Conservation (phyloP, 2,329 filamentous ascomycete genomes). For the Aspergillus piperis region DNA sequence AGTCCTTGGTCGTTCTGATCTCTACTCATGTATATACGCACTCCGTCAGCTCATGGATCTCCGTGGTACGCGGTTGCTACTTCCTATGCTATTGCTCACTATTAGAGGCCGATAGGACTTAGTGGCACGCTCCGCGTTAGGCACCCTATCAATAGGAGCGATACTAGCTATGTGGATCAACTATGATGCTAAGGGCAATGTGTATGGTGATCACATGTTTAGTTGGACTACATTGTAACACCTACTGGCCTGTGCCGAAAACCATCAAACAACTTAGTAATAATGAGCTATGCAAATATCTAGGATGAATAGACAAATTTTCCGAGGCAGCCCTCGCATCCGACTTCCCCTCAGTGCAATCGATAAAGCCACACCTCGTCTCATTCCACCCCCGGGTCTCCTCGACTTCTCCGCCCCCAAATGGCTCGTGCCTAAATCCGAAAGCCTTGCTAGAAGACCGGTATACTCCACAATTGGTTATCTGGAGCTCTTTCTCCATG, state of each 20-base stretch:
- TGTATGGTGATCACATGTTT: not conserved
- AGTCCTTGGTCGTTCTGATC: too few species aligned
- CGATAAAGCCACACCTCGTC: conserved; percentile 10
- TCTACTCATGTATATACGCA: not conserved
- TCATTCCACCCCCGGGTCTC: conserved; percentile 1
- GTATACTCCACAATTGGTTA: conserved; percentile 15
- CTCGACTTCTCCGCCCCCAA: not conserved
- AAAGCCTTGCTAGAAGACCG: conserved; percentile 9
- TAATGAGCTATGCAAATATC: conserved; percentile 27
- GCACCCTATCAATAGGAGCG: too few species aligned
- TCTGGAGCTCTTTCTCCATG: conserved; percentile 6
- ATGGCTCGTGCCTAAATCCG: not conserved
- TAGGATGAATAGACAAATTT: conserved; percentile 27
- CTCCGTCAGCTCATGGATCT: not conserved
- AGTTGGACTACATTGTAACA: not conserved
- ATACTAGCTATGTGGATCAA: too few species aligned
- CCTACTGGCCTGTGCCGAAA: not conserved
- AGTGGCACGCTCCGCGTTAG: too few species aligned
- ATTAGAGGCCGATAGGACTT: too few species aligned
- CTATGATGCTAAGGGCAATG: too few species aligned
- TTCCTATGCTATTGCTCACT: too few species aligned
- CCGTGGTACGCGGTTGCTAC: too few species aligned
- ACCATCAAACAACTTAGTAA: conserved; percentile 14
- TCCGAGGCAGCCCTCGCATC: conserved; percentile 13
- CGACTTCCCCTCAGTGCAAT: conserved; percentile 15